Evolutionary conservation across 2,329 filamentous ascomycete species (phyloP).

Genomic region (Stagonosporopsis rhizophila): DNA sequence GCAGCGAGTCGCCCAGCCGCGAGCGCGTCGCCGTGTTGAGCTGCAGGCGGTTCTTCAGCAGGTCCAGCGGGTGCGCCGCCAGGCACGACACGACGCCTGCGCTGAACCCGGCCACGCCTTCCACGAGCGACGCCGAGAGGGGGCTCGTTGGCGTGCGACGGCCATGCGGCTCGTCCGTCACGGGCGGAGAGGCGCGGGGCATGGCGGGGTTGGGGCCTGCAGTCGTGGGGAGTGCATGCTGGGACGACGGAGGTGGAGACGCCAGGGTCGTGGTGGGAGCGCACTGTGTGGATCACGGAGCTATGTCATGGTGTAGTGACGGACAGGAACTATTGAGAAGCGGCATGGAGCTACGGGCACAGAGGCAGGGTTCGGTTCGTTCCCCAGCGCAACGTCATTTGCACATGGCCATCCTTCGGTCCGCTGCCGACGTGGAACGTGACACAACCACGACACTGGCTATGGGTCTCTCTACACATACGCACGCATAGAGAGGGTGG

Average conservation of each 20-base stretch:
- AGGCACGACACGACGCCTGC: constrained; percentile 88
- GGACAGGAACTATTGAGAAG: neutral
- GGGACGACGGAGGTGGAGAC: neutral
- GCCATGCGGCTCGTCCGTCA: constrained; percentile 50
- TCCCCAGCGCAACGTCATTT: constrained; percentile 12
- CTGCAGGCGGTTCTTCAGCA: constrained; percentile 96
- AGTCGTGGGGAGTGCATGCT: constrained; percentile 33
- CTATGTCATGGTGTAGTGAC: constrained; percentile 12
- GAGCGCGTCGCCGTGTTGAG: constrained; percentile 54
- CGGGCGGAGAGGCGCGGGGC: constrained; percentile 58
- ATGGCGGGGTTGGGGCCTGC: constrained; percentile 43
- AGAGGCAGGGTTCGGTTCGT: constrained; percentile 15
- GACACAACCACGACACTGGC: neutral
- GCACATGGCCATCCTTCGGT: constrained; percentile 7
- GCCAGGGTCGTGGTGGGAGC: constrained; percentile 6
- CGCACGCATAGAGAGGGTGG: no score
- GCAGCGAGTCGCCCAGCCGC: constrained; percentile 60
- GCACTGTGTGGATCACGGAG: constrained; percentile 1
- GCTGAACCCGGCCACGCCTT: constrained; percentile 87
- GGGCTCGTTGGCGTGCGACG: constrained; percentile 50
- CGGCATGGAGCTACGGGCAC: constrained; percentile 17
- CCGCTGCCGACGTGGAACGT: neutral
- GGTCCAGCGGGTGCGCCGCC: constrained; percentile 88
- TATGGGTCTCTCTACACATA: no score
- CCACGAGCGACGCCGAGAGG: constrained; percentile 74